Base-by-base conservation (phyloP, 441 rosid species). In the Aquilaria agallochum region DNA sequence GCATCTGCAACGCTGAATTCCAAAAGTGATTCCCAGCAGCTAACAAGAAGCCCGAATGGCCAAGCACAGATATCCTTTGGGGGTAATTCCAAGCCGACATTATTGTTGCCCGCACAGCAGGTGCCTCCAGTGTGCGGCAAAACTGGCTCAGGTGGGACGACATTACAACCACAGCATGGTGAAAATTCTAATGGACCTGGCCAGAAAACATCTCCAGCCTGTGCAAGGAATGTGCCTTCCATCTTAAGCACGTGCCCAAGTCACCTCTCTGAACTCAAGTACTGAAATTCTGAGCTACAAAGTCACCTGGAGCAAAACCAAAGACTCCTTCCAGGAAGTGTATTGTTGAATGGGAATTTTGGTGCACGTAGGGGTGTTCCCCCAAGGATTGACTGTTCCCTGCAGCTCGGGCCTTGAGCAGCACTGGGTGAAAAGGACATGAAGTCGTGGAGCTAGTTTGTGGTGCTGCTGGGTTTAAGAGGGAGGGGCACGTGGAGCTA, bases 191-290 rank as follows among this genome's bases (percentile, higher is more conserved):
- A 74, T 4, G 75, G 78, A 54, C 68, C 80, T 46, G 58, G 74
- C 51, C 78, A 78, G 72, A 77, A 80, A 60, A 66, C 68, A 4
- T 79, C 87, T 60, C 82, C 81, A 5, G 87, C 77, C 36, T 82
- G 87, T 69, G 74, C 84, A 56, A 79, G 87, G 69, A 82, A 72
- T 58, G 68, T 82, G 68, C 79, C 76, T 55, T 67, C 80, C 5
- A 72, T 79, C 69, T 67, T 75, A 46, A 71, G 72, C 72, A 60
- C 81, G 14, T 61, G 80, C 74, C 67, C 80, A 5, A 74, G 75
- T 56, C 85, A 82, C 58, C 65, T 83, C 34, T 79, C 88, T 7
- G 79, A 79, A 61, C 76, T 83, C 1, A 79, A 79, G 72, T 77
- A 86, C 58, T 79, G 62, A 64, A 55, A 36, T 51, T 4, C 4